phyloP scores from a whole-genome alignment of 148 eudicot species.

The Silene conica region DNA sequence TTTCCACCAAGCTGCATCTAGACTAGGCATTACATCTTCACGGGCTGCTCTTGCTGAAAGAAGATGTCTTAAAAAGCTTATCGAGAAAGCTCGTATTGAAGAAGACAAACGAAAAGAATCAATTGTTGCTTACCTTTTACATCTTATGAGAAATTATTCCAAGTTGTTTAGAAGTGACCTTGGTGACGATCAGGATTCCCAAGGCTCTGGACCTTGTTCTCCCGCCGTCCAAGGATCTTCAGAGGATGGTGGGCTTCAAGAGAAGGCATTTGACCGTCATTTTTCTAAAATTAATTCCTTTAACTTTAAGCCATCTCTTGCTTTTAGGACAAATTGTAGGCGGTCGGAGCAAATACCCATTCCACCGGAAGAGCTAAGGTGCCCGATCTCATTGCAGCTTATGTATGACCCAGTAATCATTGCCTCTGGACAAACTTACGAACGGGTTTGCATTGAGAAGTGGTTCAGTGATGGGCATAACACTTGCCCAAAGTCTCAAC shows the following conservation, averaged over 20 bases:
- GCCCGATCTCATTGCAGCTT: slow-evolving; percentile 95
- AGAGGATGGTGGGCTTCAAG: slow-evolving; percentile 34
- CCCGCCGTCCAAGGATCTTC: slow-evolving; percentile 74
- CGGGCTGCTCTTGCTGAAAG: slow-evolving; percentile 92
- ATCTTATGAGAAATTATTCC: slow-evolving; percentile 90
- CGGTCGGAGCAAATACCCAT: slow-evolving; percentile 63
- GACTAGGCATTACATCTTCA: slow-evolving; percentile 84
- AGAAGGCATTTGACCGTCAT: slow-evolving; percentile 61
- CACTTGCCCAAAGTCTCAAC: slow-evolving; percentile 96
- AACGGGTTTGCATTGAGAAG: slow-evolving; percentile 88
- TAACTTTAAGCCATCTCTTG: slow-evolving; percentile 53
- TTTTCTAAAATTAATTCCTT: slow-evolving; percentile 75
- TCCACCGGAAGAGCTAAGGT: slow-evolving; percentile 93
- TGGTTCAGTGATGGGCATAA: slow-evolving; percentile 93
- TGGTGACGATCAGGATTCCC: slow-evolving; percentile 93
- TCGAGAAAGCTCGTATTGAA: slow-evolving; percentile 77
- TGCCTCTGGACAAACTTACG: slow-evolving; percentile 96
- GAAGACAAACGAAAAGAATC: slow-evolving; percentile 96
- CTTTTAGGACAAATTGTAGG: slow-evolving; percentile 48
- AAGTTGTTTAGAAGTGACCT: slow-evolving; percentile 87
- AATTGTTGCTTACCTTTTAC: slow-evolving; percentile 80
- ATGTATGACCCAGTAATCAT: slow-evolving; percentile 97
- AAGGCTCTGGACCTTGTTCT: slow-evolving; percentile 96
- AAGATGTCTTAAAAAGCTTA: slow-evolving; percentile 80
- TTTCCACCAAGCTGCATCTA: slow-evolving; percentile 85